phyloP scores from a whole-genome alignment of 2,329 filamentous ascomycete species.

The Alternaria brassicae region DNA sequence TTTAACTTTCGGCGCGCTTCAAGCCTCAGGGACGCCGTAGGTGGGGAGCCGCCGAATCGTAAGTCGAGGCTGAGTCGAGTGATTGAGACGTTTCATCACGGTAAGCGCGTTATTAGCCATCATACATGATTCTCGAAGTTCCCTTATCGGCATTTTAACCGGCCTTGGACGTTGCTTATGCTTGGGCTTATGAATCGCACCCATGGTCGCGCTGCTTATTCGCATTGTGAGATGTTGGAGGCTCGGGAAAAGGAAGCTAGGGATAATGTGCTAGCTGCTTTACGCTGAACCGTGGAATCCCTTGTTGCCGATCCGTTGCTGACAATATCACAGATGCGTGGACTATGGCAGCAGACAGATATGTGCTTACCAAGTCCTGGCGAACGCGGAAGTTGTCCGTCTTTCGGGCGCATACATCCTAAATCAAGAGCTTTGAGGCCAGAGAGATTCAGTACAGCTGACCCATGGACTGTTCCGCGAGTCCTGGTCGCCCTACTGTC shows the following conservation, averaged over 20 bases:
- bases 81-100: slow-evolving; percentile 1
- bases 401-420: not conserved
- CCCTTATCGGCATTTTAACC: not conserved
- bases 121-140: slow-evolving; percentile 5
- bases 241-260: slow-evolving; percentile 4
- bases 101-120: not conserved
- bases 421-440: not conserved
- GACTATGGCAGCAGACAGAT: not conserved
- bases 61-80: slow-evolving; percentile 10
- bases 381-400: slow-evolving; percentile 1
- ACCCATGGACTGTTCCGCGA: not conserved
- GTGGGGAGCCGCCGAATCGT: slow-evolving; percentile 25
- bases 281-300: slow-evolving; percentile 1
- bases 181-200: slow-evolving; percentile 10
- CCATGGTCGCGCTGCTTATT: not conserved
- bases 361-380: not conserved
- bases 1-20: slow-evolving; percentile 21
- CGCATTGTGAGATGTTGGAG: slow-evolving; percentile 2
- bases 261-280: slow-evolving; percentile 8
- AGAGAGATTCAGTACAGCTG: not conserved
- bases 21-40: slow-evolving; percentile 15
- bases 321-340: not conserved
- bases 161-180: slow-evolving; percentile 2
- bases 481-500: not conserved
- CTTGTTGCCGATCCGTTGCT: slow-evolving; percentile 8